Evolutionary conservation across 805 yeast genomes (phyloP), one percentile per base, ranked within the genome.

Genomic region (Metschnikowia matae): DNA sequence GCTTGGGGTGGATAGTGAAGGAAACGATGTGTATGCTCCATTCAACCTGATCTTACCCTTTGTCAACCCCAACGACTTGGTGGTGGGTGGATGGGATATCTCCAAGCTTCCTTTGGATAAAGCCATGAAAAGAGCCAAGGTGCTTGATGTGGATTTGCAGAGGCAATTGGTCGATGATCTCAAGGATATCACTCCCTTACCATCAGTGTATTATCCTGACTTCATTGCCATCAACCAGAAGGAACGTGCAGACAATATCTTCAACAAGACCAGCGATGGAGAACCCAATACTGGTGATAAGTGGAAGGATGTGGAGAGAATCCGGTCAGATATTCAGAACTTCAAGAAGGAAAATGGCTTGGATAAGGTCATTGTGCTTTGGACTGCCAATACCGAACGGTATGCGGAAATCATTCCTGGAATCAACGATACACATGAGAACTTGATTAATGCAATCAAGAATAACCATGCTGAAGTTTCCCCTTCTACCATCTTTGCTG

Each of bases 341-440:
- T 91, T 91, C 78, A 91, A 90, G 72, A 64, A 65, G 37, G 68
- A 74, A 54, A 88, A 92, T 65, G 67, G 71, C 36, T 82, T 91
- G 62, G 97, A 91, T 69, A 87, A 85, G 67, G 95, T 92, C 49
- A 82, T 91, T 64, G 87, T 92, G 43, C 77, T 91, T 64, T 91
- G 98, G 98, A 90, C 97, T 41, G 98, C 98, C 50, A 92, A 91
- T 74, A 91, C 98, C 49, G 98, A 91, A 75, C 84, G 97, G 67
- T 90, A 86, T 67, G 82, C 95, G 40, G 91, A 87, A 38, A 64
- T 92, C 40, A 70, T 83, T 40, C 74, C 77, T 4, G 94, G 95
- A 52, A 89, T 92, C 56, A 90, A 91, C 65, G 97, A 91, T 68
- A 87, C 92, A 26, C 83, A 89, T 47, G 96, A 87, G 37, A 87